phyloP scores from a whole-genome alignment of 768 basidiomycete species.

The Suillus hirtellus region DNA sequence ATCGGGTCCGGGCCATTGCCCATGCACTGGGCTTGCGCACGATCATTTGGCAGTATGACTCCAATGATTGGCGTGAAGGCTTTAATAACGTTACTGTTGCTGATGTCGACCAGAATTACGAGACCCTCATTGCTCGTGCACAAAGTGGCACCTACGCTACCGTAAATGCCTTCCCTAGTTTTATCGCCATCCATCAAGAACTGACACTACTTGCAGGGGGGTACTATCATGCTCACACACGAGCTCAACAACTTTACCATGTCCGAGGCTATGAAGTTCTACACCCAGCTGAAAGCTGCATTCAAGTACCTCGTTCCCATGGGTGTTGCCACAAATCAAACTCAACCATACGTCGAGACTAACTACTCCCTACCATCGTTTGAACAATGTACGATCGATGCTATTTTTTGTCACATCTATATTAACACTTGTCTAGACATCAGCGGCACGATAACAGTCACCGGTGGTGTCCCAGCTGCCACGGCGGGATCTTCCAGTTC shows the following conservation, averaged over 20 bases:
- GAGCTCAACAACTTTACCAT: slow-evolving; percentile 64
- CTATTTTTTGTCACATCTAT: background rate
- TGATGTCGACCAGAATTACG: slow-evolving; percentile 54
- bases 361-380: slow-evolving; percentile 46
- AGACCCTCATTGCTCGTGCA: slow-evolving; percentile 49
- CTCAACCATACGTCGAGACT: slow-evolving; percentile 53
- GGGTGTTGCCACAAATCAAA: slow-evolving; percentile 50
- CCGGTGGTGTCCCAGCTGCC: background rate
- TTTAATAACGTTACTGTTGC: slow-evolving; percentile 43
- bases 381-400: slow-evolving; percentile 42
- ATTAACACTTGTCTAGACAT: slow-evolving; percentile 20
- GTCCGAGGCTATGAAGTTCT: slow-evolving; percentile 56
- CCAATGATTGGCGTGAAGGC: slow-evolving; percentile 72
- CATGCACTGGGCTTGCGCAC: slow-evolving; percentile 66
- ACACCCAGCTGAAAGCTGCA: slow-evolving; percentile 42
- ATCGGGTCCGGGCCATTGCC: slow-evolving; percentile 73
- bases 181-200: too few relatives aligned
- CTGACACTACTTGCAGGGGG: slow-evolving; percentile 33
- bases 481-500: slow-evolving; percentile 12
- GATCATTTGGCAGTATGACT: slow-evolving; percentile 72
- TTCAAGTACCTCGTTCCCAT: slow-evolving; percentile 56
- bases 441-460: slow-evolving; percentile 26
- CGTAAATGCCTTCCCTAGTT: slow-evolving; percentile 26
- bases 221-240: slow-evolving; percentile 57
- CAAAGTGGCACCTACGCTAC: slow-evolving; percentile 41